Evolutionary conservation across 1,284 basidiomycete genomes (phyloP), one percentile per base, ranked within the genome.

Genomic region (Ceratobasidium sp.): DNA sequence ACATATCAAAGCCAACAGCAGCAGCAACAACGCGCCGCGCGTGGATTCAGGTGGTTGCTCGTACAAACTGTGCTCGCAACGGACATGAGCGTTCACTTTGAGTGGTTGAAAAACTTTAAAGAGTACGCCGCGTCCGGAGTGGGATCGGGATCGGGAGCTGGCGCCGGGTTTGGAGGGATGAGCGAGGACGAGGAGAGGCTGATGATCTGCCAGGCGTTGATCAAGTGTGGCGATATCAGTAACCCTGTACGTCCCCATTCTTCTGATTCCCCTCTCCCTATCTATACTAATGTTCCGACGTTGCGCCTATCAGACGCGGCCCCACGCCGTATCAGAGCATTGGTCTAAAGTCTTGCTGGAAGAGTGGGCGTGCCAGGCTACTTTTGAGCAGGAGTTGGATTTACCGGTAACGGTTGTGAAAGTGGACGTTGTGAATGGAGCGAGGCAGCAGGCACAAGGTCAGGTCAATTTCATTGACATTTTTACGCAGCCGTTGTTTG

Each of bases 141-240:
- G 50, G 38, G 57, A 46, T 46, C 57, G 28, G 44, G 61, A 26
- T 8, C 62, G 35, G 70, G 55, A 21, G 59, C 44, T 21, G 44
- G 44, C 32, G 26, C 44, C 44, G 86, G 84, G 21, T 50, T 69
- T 21, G 82, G 82, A 26, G 79, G 81, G 13, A 80, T 80, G 13
- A 80, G 85, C 41, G 72, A 85, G 38, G 80, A 81, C 73, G 82
- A 84, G 73, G 85, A 89, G 73, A 71, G 72, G 47, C 35, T 93
- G 28, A 82, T 96, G 72, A 81, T 95, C n/a, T 95, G 93, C 79
- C 94, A 98, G 78, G 92, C 92, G 3, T 84, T 98, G 63, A 91
- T 98, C 81, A 98, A 98, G 82, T 97, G 95, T 79, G 95, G 95
- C 13, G 96, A 98, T 82, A 98, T 98, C 79, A 96, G 93, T 80